phyloP scores from a whole-genome alignment of 176 grass and related monocot species.

The Luzula sylvatica region DNA sequence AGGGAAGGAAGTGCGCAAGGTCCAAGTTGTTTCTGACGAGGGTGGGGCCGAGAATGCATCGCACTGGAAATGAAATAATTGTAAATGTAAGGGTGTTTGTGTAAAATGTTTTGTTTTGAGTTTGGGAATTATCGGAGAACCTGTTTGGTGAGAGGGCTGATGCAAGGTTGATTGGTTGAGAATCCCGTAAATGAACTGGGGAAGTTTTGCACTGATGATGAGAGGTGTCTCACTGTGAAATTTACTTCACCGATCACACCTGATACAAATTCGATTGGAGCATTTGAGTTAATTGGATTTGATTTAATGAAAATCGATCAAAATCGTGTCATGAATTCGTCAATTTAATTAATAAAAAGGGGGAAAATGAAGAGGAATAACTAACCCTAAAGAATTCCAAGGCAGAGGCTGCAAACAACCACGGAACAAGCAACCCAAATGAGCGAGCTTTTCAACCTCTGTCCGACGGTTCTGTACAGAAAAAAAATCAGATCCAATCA shows the following conservation, averaged over 20 bases:
- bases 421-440: constrained; percentile 69
- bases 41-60: constrained; percentile 55
- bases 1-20: constrained; percentile 83
- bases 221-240: constrained; percentile 95
- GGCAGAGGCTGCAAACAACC: constrained; percentile 66
- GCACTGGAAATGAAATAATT: constrained; percentile 35
- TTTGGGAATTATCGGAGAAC: too few species aligned
- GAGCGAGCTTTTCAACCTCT: constrained; percentile 78
- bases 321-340: too few species aligned
- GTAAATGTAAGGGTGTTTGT: neutral
- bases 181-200: constrained; percentile 58
- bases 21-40: constrained; percentile 82
- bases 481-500: constrained; percentile 28
- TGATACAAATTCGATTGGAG: constrained; percentile 28
- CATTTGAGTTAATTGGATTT: too few species aligned
- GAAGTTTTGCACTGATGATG: constrained; percentile 59
- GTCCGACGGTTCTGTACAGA: constrained; percentile 46
- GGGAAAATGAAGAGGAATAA: neutral
- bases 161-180: constrained; percentile 72
- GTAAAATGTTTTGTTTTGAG: neutral
- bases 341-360: too few species aligned
- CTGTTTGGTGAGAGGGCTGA: constrained; percentile 25
- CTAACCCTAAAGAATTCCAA: constrained; percentile 84
- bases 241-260: constrained; percentile 87
- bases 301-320: too few species aligned